Base-by-base conservation (phyloP, 495 filamentous ascomycete genomes). In the Staphylotrichum longicolle region DNA sequence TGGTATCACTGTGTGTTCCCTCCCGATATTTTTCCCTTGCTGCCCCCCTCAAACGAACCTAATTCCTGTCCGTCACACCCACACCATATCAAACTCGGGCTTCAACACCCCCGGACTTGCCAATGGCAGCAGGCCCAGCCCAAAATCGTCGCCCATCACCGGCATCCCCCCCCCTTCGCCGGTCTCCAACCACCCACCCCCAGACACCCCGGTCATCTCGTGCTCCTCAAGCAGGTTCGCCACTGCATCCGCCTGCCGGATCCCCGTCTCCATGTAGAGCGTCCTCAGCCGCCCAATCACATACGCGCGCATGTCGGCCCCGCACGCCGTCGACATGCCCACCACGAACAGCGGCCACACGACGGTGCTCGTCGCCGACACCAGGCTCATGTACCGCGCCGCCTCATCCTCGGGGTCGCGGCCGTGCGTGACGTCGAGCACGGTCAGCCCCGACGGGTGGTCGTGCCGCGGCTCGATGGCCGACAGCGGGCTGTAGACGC, bases 281-380 rank as follows among this genome's bases (percentile, higher is more conserved):
- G 68, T 66, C 11, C 67, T 41, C 32, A 77, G 63, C 11, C 74
- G 56, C 3, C 68, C 73, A 8, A 75, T 51, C 1, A 70, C 63
- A 35, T 72, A 77, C 3, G 53, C 46, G 51, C 70, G 70, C 51
- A 68, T 63, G 33, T 66, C 63, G 7, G 59, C 62, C 0, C 63
- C 65, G 61, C 74, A 75, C 2, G 64, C 69, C 11, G 70, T 71
- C 39, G 73, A 73, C 73, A 75, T 74, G 39, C 72, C 74, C 2
- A 68, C 67, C 8, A 72, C 62, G 49, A 73, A 77, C 7, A 77
- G 68, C n/a, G 74, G 72, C 70, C 70, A 75, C 14, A 77, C 67
- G 14, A 75, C 58, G 34, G 69, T 70, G 64, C 72, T 73, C 12
- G 72, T 72, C 0, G 74, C 73, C 41, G 72, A 72, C 3, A 70